Evolutionary conservation across 257 asterid genomes (phyloP).

Genomic region (Capsicum baccatum): DNA sequence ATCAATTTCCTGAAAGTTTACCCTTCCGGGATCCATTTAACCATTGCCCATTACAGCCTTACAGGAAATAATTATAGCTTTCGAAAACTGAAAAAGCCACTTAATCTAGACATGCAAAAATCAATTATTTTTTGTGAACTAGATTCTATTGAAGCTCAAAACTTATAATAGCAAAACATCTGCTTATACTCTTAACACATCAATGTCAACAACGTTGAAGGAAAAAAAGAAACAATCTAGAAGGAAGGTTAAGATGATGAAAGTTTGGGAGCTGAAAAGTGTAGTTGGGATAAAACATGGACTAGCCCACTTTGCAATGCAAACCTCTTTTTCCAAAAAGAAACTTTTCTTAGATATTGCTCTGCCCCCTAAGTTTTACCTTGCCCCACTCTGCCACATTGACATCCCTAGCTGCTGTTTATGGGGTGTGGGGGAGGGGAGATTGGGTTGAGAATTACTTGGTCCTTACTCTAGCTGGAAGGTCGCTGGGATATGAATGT

Average conservation of each 20-base stretch:
- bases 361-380: no score
- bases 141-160: not conserved
- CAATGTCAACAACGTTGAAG: not conserved
- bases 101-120: not conserved
- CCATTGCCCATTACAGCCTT: not conserved
- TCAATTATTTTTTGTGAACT: not conserved
- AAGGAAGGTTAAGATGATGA: not conserved
- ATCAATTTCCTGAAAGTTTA: not conserved
- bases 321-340: no score
- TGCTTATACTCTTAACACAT: not conserved
- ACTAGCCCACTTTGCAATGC: no score
- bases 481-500: not conserved
- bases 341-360: no score
- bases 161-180: not conserved
- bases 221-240: not conserved
- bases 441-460: not conserved
- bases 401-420: no score
- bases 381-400: no score
- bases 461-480: not conserved
- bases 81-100: not conserved
- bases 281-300: not conserved
- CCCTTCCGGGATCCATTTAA: not conserved
- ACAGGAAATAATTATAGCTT: not conserved
- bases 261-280: not conserved
- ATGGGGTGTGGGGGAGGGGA: no score